A percentile compares a stretch with the other conserved stretches of the same genome.
phyloP scores from a whole-genome alignment of 768 basidiomycete genomes.

The Sistotremastrum suecicum region DNA sequence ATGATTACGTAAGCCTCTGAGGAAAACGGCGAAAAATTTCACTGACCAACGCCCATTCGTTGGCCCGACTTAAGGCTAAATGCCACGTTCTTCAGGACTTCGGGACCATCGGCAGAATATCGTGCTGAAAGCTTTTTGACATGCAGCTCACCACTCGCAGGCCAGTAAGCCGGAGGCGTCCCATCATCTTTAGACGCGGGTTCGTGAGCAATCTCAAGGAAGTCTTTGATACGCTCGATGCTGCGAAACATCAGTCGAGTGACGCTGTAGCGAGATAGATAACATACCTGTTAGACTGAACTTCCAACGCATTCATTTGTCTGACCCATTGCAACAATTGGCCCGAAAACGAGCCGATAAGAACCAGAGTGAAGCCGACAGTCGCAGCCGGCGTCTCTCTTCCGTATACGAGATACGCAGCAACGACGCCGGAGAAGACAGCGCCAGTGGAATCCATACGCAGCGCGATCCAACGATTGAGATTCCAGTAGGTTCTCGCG shows the following conservation, averaged over 20 bases:
- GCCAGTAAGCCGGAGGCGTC: conserved; percentile 28
- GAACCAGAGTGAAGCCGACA: conserved; percentile 3
- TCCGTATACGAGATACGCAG: conserved; percentile 19
- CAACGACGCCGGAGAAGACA: conserved; percentile 17
- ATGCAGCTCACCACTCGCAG: conserved; percentile 21
- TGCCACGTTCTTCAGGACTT: conserved; percentile 17
- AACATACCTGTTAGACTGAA: conserved; percentile 17
- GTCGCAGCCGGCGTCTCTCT: conserved; percentile 2
- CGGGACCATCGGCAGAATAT: conserved; percentile 25
- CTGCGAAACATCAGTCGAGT: conserved; percentile 18
- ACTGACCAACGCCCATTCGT: conserved; percentile 22
- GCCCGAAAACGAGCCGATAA: conserved; percentile 2
- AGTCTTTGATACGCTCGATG: conserved; percentile 21
- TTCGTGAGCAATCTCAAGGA: conserved; percentile 26
- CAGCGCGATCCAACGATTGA: conserved; percentile 17
- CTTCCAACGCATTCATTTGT: conserved; percentile 9
- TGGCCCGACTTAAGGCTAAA: conserved; percentile 25
- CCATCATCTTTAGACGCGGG: conserved; percentile 13
- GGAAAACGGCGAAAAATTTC: neutral
- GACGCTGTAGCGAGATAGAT: neutral
- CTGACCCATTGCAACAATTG: conserved; percentile 10
- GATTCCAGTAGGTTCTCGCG: conserved; percentile 14
- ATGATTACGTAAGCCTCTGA: neutral
- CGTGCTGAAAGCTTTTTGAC: conserved; percentile 22
- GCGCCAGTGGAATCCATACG: conserved; percentile 26